Evolutionary conservation across 2,329 filamentous ascomycete genomes (phyloP), one percentile per base, ranked within the genome.

Genomic region (Verticillium isaacii): DNA sequence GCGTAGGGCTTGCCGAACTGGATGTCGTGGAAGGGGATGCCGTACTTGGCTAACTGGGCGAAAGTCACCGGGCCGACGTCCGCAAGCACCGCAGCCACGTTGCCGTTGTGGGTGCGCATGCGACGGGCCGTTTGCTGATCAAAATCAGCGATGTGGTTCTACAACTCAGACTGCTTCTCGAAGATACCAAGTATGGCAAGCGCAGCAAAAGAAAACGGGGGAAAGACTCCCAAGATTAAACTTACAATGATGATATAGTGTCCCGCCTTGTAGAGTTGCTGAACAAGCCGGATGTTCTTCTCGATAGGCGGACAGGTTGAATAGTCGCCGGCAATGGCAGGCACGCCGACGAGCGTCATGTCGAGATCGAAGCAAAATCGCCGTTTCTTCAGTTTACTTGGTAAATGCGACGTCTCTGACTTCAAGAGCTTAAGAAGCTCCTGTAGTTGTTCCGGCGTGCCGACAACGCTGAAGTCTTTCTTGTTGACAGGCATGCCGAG

Each of bases 341-440:
- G 70, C 11, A 67, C 68, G 58, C 71, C 71, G 34, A 72, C 69
- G 2, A 73, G 64, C 1, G 71, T 73, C 60, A 67, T 66, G 62
- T 73, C 71, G 15, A 72, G 64, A 62, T 73, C 69, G 61, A 72
- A 72, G 60, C 70, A 72, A 64, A 72, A 72, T n/a, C 70, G 66
- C 12, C 70, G 62, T 60, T 69, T 70, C 63, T 70, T 67, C 39
- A 65, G 59, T 59, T 68, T 65, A 39, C 67, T 67, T 25, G 58
- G 60, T 25, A 63, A 60, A 52, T 66, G 64, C 5, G 60, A 62
- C n/a, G 57, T 66, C 45, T 64, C 67, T 5, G 61, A 60, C 65
- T 70, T 70, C 50, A 70, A 60, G 17, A 65, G 64, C 45, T 64
- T 62, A 23, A 73, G 61, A 19, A 73, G 66, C 59, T 68, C 68